These are phyloP conservation scores for Teunomyces stri DNA, from an alignment of 805 yeast species.

Conservation along the genomic window DNA sequence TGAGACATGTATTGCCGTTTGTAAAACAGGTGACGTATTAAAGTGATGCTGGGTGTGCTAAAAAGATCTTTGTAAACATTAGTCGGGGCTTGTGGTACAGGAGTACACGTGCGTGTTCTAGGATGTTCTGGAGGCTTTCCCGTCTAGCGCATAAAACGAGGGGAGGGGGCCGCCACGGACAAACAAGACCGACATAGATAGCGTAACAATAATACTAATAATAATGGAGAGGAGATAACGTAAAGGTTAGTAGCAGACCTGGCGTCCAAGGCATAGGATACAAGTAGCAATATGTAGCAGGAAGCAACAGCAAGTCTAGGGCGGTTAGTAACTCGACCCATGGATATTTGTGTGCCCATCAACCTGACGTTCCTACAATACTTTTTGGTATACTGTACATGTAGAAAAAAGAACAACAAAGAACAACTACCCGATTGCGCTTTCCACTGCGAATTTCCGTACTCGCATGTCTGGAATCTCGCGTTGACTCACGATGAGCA, in stretches of 20 bases:
- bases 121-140: neutral
- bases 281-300: neutral
- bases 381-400: too few species aligned
- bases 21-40: neutral
- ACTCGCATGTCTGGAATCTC: neutral
- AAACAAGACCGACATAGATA: neutral
- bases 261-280: neutral
- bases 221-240: neutral
- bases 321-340: neutral
- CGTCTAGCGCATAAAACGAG: neutral
- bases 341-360: too few species aligned
- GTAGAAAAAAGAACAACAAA: too few species aligned
- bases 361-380: too few species aligned
- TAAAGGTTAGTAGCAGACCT: neutral
- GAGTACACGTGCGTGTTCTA: neutral
- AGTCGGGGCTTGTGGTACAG: neutral
- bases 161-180: neutral
- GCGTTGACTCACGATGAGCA: neutral
- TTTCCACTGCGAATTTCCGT: neutral
- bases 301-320: neutral
- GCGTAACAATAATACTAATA: neutral
- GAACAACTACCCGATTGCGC: neutral
- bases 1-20: too few species aligned
- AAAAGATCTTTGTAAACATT: neutral
- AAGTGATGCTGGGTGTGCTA: neutral